Percentiles rank a stretch among this genome's conserved stretches.
Conservation (phyloP, 345 rosid species). For the Brassica incana region DNA sequence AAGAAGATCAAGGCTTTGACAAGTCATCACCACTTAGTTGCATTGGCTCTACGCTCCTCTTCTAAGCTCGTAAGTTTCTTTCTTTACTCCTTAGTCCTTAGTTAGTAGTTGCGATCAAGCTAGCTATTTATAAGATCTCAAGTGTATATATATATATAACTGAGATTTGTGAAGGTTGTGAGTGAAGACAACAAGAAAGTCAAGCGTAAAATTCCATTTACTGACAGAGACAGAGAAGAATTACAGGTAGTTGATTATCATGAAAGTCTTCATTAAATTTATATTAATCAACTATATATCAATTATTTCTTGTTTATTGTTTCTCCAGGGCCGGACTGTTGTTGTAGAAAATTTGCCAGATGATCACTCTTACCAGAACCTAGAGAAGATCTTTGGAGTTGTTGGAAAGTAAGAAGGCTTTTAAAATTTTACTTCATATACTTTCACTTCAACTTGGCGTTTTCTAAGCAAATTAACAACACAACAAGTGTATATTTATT, state of each 20-base stretch:
- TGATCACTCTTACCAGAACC: constrained; percentile 92
- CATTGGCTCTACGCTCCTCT: constrained; percentile 73
- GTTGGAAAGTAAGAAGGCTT: constrained; percentile 63
- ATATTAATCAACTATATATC: not conserved
- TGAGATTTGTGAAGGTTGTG: constrained; percentile 52
- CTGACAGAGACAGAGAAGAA: constrained; percentile 80
- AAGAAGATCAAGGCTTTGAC: constrained; percentile 83
- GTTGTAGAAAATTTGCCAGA: constrained; percentile 95
- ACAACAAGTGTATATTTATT: not conserved
- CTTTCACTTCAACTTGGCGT: not conserved
- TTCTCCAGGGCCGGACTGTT: constrained; percentile 72
- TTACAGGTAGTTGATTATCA: constrained; percentile 56
- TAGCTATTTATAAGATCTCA: not conserved
- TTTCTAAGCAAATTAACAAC: constrained; percentile 1
- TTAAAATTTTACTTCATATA: not conserved
- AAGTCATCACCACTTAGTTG: constrained; percentile 57
- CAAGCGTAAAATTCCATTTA: constrained; percentile 66
- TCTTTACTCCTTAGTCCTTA: not conserved
- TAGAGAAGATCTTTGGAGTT: constrained; percentile 77
- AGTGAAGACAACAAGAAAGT: constrained; percentile 76
- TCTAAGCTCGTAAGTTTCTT: constrained; percentile 69
- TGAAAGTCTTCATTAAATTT: not conserved
- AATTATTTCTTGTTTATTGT: not conserved
- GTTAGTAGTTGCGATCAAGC: not conserved
- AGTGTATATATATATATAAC: not conserved